Evolutionary conservation across 805 yeast genomes (phyloP).

Genomic region (Kurtzmaniella cleridarum): DNA sequence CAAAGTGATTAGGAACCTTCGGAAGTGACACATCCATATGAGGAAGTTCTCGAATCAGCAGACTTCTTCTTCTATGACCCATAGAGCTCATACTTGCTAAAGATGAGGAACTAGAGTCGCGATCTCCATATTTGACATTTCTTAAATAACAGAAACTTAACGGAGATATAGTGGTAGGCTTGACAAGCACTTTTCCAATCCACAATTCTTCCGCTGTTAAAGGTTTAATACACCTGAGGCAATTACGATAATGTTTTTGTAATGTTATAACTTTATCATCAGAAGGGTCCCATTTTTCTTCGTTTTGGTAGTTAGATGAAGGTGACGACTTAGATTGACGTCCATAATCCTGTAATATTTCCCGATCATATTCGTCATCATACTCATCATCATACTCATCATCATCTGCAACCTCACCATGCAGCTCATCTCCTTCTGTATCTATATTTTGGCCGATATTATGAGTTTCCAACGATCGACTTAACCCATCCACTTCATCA

Average conservation of each 20-base stretch:
- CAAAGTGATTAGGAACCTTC: constrained; percentile 25
- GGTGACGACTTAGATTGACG: constrained; percentile 14
- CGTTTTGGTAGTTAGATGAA: constrained; percentile 7
- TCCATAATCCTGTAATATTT: constrained; percentile 5
- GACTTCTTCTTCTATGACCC: constrained; percentile 8
- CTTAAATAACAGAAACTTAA: constrained; percentile 17
- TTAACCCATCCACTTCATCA: neutral
- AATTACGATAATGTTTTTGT: constrained; percentile 43
- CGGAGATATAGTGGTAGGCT: constrained; percentile 30
- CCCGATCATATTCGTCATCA: constrained; percentile 2
- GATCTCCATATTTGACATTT: constrained; percentile 12
- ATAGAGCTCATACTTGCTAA: constrained; percentile 12
- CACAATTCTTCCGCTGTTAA: constrained; percentile 48
- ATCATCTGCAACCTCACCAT: constrained; percentile 7
- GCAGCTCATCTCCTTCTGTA: constrained; percentile 4
- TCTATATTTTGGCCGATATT: constrained; percentile 4
- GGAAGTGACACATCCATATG: constrained; percentile 20
- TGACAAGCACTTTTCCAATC: constrained; percentile 43
- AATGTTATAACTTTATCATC: constrained; percentile 43
- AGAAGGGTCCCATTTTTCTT: neutral
- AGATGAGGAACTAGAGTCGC: constrained; percentile 11
- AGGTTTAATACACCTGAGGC: constrained; percentile 53
- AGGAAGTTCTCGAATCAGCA: constrained; percentile 13
- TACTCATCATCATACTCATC: constrained; percentile 3
- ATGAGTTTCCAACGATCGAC: neutral